A percentile compares a stretch with the other conserved stretches of the same genome.
These are phyloP conservation scores for Fusarium udum DNA, from an alignment of 2,329 filamentous ascomycete genomes.

Conservation along the genomic window DNA sequence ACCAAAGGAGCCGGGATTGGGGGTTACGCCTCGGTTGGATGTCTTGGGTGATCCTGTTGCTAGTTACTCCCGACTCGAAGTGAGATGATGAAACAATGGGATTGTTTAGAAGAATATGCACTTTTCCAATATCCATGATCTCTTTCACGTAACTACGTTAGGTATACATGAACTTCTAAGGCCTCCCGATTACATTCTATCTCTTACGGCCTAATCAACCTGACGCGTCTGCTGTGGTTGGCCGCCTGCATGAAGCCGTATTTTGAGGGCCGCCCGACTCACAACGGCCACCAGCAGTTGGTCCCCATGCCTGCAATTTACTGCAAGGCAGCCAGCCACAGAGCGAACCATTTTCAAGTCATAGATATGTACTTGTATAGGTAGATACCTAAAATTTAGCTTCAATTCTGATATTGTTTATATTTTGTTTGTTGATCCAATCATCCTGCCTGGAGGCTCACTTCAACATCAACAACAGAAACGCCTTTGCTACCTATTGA, in stretches of 20 bases:
- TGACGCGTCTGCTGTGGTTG: neutral
- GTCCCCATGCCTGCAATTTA: neutral
- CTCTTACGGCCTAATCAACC: neutral
- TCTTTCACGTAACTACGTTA: neutral
- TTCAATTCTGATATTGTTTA: neutral
- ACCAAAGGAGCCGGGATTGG: constrained; percentile 24
- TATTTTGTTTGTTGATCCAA: neutral
- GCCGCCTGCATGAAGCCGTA: constrained; percentile 11
- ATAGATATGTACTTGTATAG: neutral
- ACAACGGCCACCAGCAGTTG: constrained; percentile 8
- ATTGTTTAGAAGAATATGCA: neutral
- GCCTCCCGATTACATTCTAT: neutral
- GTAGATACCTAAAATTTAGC: neutral
- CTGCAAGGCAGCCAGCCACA: neutral
- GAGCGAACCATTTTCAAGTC: neutral
- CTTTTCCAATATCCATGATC: neutral
- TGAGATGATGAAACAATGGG: neutral
- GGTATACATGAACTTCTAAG: neutral
- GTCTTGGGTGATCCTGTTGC: constrained; percentile 29
- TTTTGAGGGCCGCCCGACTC: neutral
- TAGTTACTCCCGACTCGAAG: constrained; percentile 17
- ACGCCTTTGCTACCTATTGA: neutral
- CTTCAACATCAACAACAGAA: neutral
- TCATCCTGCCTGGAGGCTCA: neutral
- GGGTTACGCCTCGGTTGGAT: constrained; percentile 19